phyloP scores from a whole-genome alignment of 1,284 basidiomycete genomes.

The Apiotrichum domesticum region DNA sequence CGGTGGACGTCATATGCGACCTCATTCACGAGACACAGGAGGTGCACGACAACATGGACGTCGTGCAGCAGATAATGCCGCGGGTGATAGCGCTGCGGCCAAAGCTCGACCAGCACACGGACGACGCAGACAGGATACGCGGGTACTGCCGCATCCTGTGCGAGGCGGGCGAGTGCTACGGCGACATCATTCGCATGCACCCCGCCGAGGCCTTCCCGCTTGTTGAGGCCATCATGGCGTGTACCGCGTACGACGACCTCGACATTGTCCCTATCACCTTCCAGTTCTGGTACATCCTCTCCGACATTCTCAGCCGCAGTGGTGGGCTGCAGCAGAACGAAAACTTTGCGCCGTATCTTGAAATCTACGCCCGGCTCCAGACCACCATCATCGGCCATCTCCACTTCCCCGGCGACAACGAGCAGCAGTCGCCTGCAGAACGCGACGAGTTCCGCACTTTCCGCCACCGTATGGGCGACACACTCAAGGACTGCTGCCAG shows the following conservation, averaged over 20 bases:
- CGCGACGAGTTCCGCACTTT: conserved; percentile 90
- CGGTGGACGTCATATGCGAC: conserved; percentile 87
- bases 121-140: conserved; percentile 82
- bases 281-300: conserved; percentile 94
- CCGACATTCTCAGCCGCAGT: conserved; percentile 62
- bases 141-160: conserved; percentile 88
- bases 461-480: conserved; percentile 97
- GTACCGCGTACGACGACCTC: conserved; percentile 85
- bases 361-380: conserved; percentile 80
- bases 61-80: conserved; percentile 82
- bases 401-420: conserved; percentile 79
- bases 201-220: conserved; percentile 86
- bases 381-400: conserved; percentile 82
- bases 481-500: conserved; percentile 96
- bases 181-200: conserved; percentile 80
- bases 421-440: conserved; percentile 72
- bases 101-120: conserved; percentile 54
- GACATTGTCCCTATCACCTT: conserved; percentile 98
- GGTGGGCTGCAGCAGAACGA: conserved; percentile 23
- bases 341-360: conserved; percentile 53
- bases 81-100: conserved; percentile 67
- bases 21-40: conserved; percentile 98
- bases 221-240: conserved; percentile 89
- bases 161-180: conserved; percentile 95
- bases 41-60: conserved; percentile 83